Percentiles rank a stretch among this genome's conserved stretches.
phyloP scores from a whole-genome alignment of 345 rosid species.

The Eucalyptus erythrocorys region DNA sequence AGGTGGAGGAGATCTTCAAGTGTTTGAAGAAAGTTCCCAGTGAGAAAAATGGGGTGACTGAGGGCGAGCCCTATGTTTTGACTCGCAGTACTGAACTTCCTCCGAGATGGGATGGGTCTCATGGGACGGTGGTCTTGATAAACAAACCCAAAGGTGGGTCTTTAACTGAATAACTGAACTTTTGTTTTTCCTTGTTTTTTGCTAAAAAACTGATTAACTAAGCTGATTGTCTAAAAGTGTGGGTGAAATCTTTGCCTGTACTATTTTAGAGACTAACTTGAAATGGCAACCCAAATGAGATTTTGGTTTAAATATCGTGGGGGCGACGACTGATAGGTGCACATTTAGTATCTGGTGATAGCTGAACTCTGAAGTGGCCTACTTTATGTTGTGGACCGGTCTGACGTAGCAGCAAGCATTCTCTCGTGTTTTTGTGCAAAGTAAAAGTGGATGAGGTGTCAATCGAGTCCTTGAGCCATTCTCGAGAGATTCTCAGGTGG shows the following conservation, averaged over 20 bases:
- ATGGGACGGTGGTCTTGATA: slow-evolving; percentile 75
- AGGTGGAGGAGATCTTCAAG: slow-evolving; percentile 81
- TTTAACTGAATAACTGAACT: not conserved
- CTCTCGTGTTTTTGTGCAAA: not conserved
- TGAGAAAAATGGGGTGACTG: slow-evolving; percentile 34
- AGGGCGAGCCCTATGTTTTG: slow-evolving; percentile 63
- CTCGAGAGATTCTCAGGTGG: not conserved
- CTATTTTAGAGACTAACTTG: not conserved
- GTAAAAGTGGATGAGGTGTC: not conserved
- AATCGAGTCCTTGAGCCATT: not conserved
- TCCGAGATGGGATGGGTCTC: slow-evolving; percentile 75
- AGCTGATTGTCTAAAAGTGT: not conserved
- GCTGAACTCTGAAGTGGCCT: not conserved
- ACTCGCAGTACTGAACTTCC: slow-evolving; percentile 74
- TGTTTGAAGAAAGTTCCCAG: slow-evolving; percentile 62
- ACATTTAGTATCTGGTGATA: not conserved
- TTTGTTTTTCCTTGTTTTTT: too few species aligned
- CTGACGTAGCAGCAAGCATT: not conserved
- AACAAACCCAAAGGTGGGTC: slow-evolving; percentile 88
- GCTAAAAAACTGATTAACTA: not conserved
- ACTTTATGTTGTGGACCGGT: not conserved
- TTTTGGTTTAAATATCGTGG: not conserved
- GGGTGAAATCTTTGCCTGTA: not conserved
- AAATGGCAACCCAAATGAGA: not conserved
- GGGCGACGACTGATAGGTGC: not conserved